These are phyloP conservation scores for Croton laevigatus DNA, from an alignment of 441 rosid species.

Conservation along the genomic window DNA sequence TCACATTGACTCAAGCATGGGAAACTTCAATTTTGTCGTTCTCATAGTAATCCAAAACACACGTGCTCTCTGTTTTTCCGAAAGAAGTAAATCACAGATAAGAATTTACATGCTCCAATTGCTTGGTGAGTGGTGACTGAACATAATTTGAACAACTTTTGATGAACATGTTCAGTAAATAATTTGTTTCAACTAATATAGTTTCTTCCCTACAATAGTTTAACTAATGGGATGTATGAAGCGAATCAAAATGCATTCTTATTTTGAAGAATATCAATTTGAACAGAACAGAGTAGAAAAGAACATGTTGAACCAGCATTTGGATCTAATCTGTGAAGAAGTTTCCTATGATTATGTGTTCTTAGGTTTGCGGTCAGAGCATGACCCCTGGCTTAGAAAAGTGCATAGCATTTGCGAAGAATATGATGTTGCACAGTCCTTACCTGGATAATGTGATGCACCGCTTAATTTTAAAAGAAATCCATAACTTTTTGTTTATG, in stretches of 20 bases:
- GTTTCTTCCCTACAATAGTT: not conserved
- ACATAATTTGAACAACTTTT: not conserved
- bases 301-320: not conserved
- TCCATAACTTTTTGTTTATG: not conserved
- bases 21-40: conserved; percentile 2
- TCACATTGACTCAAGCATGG: not conserved
- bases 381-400: not conserved
- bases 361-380: not conserved
- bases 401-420: not conserved
- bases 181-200: too few species aligned
- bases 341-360: not conserved
- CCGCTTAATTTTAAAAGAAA: not conserved
- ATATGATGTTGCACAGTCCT: not conserved
- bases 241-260: not conserved
- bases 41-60: not conserved
- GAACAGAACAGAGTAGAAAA: not conserved
- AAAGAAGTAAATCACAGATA: too few species aligned
- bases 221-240: not conserved
- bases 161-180: too few species aligned
- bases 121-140: not conserved
- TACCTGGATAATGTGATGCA: not conserved
- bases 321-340: not conserved
- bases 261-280: conserved; percentile 1
- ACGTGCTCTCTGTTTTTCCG: not conserved
- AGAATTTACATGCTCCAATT: not conserved